phyloP scores from a whole-genome alignment of 2,329 filamentous ascomycete species.

The Arachnomyces sp. region DNA sequence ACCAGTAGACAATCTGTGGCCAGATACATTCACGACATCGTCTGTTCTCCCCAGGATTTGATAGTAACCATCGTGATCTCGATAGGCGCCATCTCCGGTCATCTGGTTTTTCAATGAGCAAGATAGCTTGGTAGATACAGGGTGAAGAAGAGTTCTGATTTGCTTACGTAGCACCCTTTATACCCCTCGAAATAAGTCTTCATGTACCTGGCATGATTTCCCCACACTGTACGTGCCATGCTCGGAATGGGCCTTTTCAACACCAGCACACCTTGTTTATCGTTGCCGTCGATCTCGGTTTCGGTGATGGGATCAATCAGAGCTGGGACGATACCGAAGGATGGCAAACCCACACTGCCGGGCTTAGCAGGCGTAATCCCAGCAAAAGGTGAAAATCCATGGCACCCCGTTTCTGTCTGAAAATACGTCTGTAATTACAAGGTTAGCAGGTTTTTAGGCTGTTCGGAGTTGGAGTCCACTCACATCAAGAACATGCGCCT shows the following conservation, averaged over 20 bases:
- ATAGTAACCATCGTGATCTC: constrained; percentile 91
- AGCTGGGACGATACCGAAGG: constrained; percentile 79
- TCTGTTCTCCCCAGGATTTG: constrained; percentile 93
- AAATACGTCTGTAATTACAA: no score
- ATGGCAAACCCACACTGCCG: neutral
- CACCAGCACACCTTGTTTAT: constrained; percentile 81
- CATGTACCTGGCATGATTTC: constrained; percentile 87
- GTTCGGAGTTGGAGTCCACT: no score
- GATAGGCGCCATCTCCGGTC: constrained; percentile 65
- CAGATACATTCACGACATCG: constrained; percentile 88
- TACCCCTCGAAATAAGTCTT: constrained; percentile 90
- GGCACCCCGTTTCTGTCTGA: no score
- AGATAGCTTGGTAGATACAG: neutral
- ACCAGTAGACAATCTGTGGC: constrained; percentile 81
- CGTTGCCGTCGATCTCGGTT: constrained; percentile 79
- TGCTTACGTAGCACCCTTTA: constrained; percentile 78
- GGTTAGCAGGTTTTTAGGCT: no score
- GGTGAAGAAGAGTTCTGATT: neutral
- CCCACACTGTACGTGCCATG: constrained; percentile 88
- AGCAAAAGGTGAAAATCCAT: no score
- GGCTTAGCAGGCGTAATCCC: no score
- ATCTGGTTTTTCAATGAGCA: constrained; percentile 13
- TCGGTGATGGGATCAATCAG: constrained; percentile 87
- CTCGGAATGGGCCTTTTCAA: constrained; percentile 95
- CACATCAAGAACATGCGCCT: no score